These are phyloP conservation scores for Pythium folliculosum DNA, from an alignment of 352 stramenopile genomes.

Conservation along the genomic window DNA sequence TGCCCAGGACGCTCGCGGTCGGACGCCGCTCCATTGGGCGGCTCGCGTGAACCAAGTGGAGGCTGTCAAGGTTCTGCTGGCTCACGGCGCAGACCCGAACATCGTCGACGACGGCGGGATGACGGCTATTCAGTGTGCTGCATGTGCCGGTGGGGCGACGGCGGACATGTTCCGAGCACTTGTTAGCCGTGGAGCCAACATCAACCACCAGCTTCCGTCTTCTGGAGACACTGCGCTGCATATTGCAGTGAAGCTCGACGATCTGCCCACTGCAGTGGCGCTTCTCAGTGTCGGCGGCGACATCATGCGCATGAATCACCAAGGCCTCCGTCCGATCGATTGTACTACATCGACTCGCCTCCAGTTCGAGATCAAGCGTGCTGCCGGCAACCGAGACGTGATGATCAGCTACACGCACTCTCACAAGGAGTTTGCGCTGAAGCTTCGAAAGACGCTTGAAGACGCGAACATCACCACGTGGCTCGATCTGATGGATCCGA, in stretches of 20 bases:
- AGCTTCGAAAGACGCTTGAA: conserved; percentile 58
- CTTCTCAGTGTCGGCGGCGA: conserved; percentile 72
- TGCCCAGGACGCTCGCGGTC: conserved; percentile 62
- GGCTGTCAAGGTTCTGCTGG: conserved; percentile 58
- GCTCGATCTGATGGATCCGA: conserved; percentile 70
- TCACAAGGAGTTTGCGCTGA: conserved; percentile 62
- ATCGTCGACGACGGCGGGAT: conserved; percentile 76
- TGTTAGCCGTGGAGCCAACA: conserved; percentile 60
- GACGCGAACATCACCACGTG: conserved; percentile 65
- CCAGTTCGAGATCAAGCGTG: conserved; percentile 75
- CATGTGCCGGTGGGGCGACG: conserved; percentile 64
- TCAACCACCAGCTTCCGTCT: conserved; percentile 69
- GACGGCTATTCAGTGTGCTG: conserved; percentile 75
- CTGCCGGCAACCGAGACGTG: conserved; percentile 62
- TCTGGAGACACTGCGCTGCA: conserved; percentile 78
- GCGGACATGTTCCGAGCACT: conserved; percentile 75
- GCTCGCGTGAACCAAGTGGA: conserved; percentile 75
- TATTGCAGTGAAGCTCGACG: conserved; percentile 79
- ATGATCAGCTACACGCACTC: conserved; percentile 81
- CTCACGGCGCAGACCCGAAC: conserved; percentile 59
- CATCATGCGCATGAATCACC: conserved; percentile 79
- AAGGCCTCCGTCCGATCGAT: conserved; percentile 57
- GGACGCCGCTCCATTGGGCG: conserved; percentile 77
- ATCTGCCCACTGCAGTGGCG: conserved; percentile 68
- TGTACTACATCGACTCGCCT: conserved; percentile 63